phyloP scores from a whole-genome alignment of 495 filamentous ascomycete genomes.

The Aspergillus olivimuriae region DNA sequence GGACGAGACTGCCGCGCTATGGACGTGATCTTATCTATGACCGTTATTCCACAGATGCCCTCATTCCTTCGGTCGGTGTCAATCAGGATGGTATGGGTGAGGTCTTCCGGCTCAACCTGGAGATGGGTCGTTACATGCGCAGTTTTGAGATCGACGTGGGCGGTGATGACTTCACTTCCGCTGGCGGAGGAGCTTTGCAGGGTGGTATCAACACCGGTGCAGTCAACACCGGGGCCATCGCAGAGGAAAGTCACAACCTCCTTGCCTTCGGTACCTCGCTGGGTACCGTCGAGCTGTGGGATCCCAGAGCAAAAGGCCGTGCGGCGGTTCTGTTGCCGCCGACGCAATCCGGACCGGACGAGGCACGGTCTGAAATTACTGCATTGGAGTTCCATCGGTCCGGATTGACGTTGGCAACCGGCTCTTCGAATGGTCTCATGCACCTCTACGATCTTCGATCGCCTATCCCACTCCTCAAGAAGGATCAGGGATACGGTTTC shows the following conservation, averaged over 20 bases:
- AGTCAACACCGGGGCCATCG: conserved; percentile 86
- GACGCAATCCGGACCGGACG: conserved; percentile 28
- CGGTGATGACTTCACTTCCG: conserved; percentile 62
- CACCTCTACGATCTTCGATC: conserved; percentile 90
- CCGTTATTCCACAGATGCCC: conserved; percentile 74
- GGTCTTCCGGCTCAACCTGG: conserved; percentile 87
- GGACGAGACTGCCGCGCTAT: conserved; percentile 81
- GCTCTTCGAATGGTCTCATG: conserved; percentile 81
- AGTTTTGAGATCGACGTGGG: conserved; percentile 77
- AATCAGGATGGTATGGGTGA: conserved; percentile 80
- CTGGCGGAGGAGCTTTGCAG: conserved; percentile 63
- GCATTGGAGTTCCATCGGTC: conserved; percentile 80
- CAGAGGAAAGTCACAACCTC: conserved; percentile 84
- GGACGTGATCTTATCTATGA: conserved; percentile 86
- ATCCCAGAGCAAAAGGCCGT: conserved; percentile 72
- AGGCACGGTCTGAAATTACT: conserved; percentile 69
- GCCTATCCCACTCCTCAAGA: conserved; percentile 74
- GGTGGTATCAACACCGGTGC: conserved; percentile 74
- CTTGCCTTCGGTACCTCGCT: conserved; percentile 91
- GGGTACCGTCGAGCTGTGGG: conserved; percentile 97
- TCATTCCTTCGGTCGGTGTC: conserved; percentile 83
- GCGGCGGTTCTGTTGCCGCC: conserved; percentile 65
- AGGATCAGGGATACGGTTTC: conserved; percentile 95
- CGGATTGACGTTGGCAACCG: conserved; percentile 82
- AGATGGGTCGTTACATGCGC: conserved; percentile 84